phyloP scores from a whole-genome alignment of 176 grass and related monocot species.

The Aegilops bicornis region DNA sequence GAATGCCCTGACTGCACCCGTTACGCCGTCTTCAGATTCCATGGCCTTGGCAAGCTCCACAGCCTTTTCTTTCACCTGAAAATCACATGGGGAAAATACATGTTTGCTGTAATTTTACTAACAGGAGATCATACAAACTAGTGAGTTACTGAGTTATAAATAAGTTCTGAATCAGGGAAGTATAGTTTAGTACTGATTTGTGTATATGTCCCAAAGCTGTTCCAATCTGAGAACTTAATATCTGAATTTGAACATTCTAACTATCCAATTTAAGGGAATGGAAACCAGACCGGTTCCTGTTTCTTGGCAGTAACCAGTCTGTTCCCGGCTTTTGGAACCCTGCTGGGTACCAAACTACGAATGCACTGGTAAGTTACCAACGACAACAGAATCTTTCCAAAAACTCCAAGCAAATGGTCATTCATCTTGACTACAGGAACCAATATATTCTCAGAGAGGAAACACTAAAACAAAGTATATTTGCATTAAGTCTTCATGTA shows the following conservation, averaged over 20 bases:
- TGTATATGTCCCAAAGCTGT: neutral
- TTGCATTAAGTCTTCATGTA: neutral
- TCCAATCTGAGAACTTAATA: neutral
- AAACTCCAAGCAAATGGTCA: neutral
- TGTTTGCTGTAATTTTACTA: neutral
- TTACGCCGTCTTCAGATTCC: constrained; percentile 75
- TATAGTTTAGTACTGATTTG: neutral
- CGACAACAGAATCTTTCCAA: neutral
- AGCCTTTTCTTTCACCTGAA: constrained; percentile 76
- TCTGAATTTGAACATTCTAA: neutral
- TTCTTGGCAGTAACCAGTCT: neutral
- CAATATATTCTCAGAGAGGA: too few species aligned
- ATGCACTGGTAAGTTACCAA: neutral
- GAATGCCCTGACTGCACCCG: constrained; percentile 81
- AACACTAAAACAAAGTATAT: too few species aligned
- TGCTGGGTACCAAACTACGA: neutral
- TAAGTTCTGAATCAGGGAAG: too few species aligned
- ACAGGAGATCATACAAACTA: neutral
- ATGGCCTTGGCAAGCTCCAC: constrained; percentile 74
- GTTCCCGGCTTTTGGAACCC: neutral
- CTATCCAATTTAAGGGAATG: neutral
- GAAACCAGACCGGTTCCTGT: neutral
- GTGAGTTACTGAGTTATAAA: too few species aligned
- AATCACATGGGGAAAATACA: constrained; percentile 15
- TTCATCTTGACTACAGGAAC: too few species aligned